A percentile compares a stretch with the other conserved stretches of the same genome.
These are phyloP conservation scores for Plasmodium gonderi DNA, from an alignment of 169 alveolate species.

Conservation along the genomic window DNA sequence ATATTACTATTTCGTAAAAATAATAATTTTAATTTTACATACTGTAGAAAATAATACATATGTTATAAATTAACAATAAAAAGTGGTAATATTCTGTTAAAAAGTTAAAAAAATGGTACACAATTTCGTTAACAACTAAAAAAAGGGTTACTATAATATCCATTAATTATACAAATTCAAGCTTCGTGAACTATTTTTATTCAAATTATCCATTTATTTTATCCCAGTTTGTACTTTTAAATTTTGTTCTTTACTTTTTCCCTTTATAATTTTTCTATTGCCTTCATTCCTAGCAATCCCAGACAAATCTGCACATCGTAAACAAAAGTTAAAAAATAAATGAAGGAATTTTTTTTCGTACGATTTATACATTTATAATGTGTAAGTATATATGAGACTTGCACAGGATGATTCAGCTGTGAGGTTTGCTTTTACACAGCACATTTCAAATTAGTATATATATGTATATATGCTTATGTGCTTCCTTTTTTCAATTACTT, in stretches of 20 bases:
- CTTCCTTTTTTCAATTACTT: constrained; percentile 81
- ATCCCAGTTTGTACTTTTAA: neutral
- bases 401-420: neutral
- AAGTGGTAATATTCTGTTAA: neutral
- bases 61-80: neutral
- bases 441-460: neutral
- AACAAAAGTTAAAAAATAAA: neutral
- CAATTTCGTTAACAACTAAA: neutral
- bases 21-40: neutral
- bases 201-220: neutral
- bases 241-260: neutral
- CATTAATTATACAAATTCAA: too few species aligned
- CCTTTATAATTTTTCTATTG: constrained; percentile 52
- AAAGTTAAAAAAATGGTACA: neutral
- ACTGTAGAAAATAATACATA: neutral
- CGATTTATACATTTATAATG: neutral
- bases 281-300: constrained; percentile 37
- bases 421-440: neutral
- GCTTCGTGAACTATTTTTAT: too few species aligned
- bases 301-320: constrained; percentile 24
- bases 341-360: too few species aligned
- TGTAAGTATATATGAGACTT: neutral
- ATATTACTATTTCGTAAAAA: constrained; percentile 1
- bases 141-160: too few species aligned
- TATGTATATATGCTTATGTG: constrained; percentile 75